Conservation (phyloP, 371 early-diverging fungal species). For the Dichotomocladium elegans region DNA sequence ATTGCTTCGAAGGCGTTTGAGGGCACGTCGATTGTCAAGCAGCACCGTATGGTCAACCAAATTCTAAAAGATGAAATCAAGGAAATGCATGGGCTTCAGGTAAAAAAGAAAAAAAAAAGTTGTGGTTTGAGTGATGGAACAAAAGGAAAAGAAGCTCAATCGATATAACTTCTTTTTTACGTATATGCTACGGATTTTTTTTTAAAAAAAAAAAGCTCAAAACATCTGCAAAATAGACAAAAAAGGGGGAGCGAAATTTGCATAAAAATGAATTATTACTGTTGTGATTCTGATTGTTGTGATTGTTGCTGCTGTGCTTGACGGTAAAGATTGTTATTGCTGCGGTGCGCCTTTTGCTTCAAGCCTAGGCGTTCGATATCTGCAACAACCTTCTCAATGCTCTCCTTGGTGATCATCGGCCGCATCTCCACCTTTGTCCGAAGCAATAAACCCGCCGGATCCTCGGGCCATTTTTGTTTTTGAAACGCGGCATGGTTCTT, state of each 20-base stretch:
- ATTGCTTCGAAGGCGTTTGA: constrained; percentile 76
- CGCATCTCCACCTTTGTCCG: constrained; percentile 16
- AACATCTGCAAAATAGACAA: constrained; percentile 14
- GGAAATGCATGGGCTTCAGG: constrained; percentile 88
- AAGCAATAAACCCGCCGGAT: constrained; percentile 4
- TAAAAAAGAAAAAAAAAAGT: constrained; percentile 11
- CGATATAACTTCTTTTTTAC: neutral
- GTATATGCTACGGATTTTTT: no score
- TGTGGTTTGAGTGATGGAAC: neutral
- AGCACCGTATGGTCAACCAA: constrained; percentile 87
- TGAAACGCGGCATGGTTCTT: constrained; percentile 47
- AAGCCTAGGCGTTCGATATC: constrained; percentile 30
- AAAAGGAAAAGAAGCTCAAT: neutral
- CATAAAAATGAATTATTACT: neutral
- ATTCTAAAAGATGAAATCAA: constrained; percentile 86
- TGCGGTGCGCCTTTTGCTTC: constrained; percentile 17
- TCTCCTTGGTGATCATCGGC: constrained; percentile 24
- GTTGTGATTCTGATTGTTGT: neutral
- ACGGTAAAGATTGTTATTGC: neutral
- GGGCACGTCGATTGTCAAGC: constrained; percentile 75
- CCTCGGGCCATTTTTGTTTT: constrained; percentile 13
- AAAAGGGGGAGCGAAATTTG: no score
- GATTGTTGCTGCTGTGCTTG: constrained; percentile 3
- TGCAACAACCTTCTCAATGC: constrained; percentile 32
- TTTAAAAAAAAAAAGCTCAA: no score